Percentiles rank a stretch among this genome's conserved stretches.
These are phyloP conservation scores for Mycena kentingensis DNA, from an alignment of 768 basidiomycete species.

Conservation along the genomic window DNA sequence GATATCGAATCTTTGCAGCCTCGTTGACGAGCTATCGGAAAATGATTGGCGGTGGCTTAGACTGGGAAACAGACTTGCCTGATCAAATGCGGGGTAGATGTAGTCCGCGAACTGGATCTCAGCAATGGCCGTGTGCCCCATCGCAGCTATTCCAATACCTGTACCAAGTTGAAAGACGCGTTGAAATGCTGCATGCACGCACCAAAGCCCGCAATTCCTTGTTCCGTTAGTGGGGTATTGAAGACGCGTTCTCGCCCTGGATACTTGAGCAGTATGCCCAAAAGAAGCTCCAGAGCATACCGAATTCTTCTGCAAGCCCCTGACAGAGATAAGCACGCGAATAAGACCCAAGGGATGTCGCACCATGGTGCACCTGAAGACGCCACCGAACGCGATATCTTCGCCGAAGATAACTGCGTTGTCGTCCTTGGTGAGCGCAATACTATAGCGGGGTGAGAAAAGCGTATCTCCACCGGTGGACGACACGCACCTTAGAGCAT, in stretches of 20 bases:
- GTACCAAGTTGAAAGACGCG: neutral
- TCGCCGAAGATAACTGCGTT: constrained; percentile 88
- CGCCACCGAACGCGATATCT: constrained; percentile 92
- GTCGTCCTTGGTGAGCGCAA: constrained; percentile 82
- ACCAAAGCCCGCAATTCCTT: constrained; percentile 94
- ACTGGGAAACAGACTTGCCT: constrained; percentile 45
- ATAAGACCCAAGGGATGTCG: constrained; percentile 23
- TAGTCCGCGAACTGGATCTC: constrained; percentile 93
- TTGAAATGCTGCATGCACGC: neutral
- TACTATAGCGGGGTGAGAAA: constrained; percentile 45
- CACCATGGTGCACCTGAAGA: constrained; percentile 93
- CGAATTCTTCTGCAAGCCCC: constrained; percentile 93
- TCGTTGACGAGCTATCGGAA: constrained; percentile 82
- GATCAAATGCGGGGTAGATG: constrained; percentile 93
- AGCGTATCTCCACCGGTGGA: neutral
- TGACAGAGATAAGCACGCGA: constrained; percentile 29
- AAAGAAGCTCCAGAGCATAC: constrained; percentile 42
- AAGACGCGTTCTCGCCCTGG: constrained; percentile 89
- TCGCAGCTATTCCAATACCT: constrained; percentile 78
- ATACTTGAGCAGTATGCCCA: constrained; percentile 1
- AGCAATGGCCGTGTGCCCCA: constrained; percentile 94
- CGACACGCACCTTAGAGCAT: constrained; percentile 72
- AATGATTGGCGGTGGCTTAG: neutral
- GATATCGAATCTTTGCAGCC: constrained; percentile 90
- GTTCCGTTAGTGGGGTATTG: constrained; percentile 91